Evolutionary conservation across 2,329 filamentous ascomycete species (phyloP).

Genomic region (Verticillium longisporum): DNA sequence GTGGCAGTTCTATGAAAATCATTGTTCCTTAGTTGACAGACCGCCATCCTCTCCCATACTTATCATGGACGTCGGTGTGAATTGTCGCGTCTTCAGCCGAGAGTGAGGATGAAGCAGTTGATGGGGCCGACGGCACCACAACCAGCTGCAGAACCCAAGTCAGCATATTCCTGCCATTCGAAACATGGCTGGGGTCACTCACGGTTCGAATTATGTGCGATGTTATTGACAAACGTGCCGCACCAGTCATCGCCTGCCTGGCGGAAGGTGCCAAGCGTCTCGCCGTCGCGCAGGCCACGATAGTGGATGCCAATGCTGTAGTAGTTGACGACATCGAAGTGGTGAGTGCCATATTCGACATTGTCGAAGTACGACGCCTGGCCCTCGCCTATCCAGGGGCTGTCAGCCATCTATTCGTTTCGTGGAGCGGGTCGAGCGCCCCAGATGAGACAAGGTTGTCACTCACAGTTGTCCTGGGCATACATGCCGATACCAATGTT

Average conservation of each 20-base stretch:
- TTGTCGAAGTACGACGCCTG: constrained; percentile 11
- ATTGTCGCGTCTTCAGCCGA: neutral
- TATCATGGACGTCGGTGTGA: too few species aligned
- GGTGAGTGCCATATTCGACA: constrained; percentile 8
- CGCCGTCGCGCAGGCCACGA: constrained; percentile 11
- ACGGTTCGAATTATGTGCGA: neutral
- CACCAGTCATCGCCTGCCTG: constrained; percentile 9
- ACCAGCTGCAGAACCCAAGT: neutral
- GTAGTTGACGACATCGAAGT: constrained; percentile 7
- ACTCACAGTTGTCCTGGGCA: constrained; percentile 12
- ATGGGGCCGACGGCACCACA: neutral
- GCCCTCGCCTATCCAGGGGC: constrained; percentile 6
- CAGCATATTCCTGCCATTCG: neutral
- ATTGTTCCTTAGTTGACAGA: too few species aligned
- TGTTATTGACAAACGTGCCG: neutral
- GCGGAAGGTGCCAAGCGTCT: constrained; percentile 13
- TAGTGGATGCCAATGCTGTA: constrained; percentile 13
- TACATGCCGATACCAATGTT: constrained; percentile 13
- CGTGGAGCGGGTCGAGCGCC: neutral
- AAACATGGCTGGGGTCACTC: neutral
- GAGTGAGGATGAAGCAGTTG: neutral
- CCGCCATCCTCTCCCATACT: too few species aligned
- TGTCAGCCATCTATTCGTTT: neutral
- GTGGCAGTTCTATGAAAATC: too few species aligned
- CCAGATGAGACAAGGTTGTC: rapidly evolving